phyloP scores from a whole-genome alignment of 768 basidiomycete species.

The Pisolithus marmoratus region DNA sequence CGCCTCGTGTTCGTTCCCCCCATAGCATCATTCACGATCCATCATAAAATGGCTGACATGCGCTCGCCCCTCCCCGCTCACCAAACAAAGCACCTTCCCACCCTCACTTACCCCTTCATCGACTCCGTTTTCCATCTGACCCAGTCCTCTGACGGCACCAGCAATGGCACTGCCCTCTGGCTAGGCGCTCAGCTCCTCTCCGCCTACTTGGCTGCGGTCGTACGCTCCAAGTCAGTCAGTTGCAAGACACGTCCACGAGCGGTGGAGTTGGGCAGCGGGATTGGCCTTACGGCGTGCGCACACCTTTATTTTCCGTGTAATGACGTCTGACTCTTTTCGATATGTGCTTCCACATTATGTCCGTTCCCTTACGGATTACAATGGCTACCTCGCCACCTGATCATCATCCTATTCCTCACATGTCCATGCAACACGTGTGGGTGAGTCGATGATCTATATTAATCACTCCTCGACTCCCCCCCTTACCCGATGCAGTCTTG shows the following conservation, averaged over 20 bases:
- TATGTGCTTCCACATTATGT: neutral
- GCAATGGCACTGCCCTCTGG: slow-evolving; percentile 84
- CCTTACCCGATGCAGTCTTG: slow-evolving; percentile 40
- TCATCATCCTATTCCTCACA: neutral
- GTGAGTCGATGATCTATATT: neutral
- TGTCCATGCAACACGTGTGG: too few relatives aligned
- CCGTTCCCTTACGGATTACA: neutral
- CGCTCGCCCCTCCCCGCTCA: slow-evolving; percentile 43
- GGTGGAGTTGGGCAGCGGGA: slow-evolving; percentile 79
- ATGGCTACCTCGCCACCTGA: neutral
- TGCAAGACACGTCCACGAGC: slow-evolving; percentile 35
- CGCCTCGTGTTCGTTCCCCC: slow-evolving; percentile 2
- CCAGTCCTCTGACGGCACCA: slow-evolving; percentile 54
- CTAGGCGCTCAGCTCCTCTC: slow-evolving; percentile 75
- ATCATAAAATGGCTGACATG: neutral
- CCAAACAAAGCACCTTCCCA: slow-evolving; percentile 54
- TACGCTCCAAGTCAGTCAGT: slow-evolving; percentile 1
- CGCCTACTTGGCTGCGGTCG: slow-evolving; percentile 44
- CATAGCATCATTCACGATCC: neutral
- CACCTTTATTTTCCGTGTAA: slow-evolving; percentile 1
- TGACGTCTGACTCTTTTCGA: neutral
- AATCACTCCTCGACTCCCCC: neutral
- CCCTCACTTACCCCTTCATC: slow-evolving; percentile 43
- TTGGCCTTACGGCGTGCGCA: slow-evolving; percentile 71
- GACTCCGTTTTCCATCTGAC: slow-evolving; percentile 38